Evolutionary conservation across 495 filamentous ascomycete genomes (phyloP).

Genomic region (Xylaria cubensis): DNA sequence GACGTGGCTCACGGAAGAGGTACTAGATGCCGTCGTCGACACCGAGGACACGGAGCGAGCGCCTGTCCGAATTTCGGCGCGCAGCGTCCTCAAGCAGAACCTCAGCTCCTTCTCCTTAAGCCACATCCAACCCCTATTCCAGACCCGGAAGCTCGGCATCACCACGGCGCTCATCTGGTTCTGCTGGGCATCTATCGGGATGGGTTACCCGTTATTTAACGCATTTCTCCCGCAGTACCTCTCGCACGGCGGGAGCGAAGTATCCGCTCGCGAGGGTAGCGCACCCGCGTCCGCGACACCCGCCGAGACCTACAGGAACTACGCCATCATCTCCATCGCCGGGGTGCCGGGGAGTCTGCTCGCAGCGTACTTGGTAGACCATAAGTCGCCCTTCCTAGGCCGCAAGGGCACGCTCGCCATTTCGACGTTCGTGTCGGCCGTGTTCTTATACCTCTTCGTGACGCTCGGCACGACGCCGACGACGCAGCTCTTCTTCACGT

Average conservation of each 20-base stretch:
- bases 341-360: constrained; percentile 77
- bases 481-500: constrained; percentile 74
- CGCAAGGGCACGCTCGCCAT: constrained; percentile 74
- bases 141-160: constrained; percentile 52
- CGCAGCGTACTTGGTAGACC: constrained; percentile 73
- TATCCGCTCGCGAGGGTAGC: constrained; percentile 41
- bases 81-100: constrained; percentile 45
- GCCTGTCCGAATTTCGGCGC: constrained; percentile 39
- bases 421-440: constrained; percentile 71
- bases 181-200: constrained; percentile 61
- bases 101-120: constrained; percentile 52
- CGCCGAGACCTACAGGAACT: constrained; percentile 68
- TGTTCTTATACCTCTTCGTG: constrained; percentile 71
- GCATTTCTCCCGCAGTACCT: constrained; percentile 85
- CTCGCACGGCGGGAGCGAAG: constrained; percentile 66
- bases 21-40: constrained; percentile 61
- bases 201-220: constrained; percentile 80
- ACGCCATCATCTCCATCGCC: constrained; percentile 73
- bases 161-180: constrained; percentile 64
- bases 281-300: constrained; percentile 33
- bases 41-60: constrained; percentile 33
- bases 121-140: constrained; percentile 56
- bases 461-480: constrained; percentile 64
- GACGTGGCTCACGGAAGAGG: constrained; percentile 66
- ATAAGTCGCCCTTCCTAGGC: constrained; percentile 67